Base-by-base conservation (phyloP, 345 rosid species). In the Physaria fendleri region DNA sequence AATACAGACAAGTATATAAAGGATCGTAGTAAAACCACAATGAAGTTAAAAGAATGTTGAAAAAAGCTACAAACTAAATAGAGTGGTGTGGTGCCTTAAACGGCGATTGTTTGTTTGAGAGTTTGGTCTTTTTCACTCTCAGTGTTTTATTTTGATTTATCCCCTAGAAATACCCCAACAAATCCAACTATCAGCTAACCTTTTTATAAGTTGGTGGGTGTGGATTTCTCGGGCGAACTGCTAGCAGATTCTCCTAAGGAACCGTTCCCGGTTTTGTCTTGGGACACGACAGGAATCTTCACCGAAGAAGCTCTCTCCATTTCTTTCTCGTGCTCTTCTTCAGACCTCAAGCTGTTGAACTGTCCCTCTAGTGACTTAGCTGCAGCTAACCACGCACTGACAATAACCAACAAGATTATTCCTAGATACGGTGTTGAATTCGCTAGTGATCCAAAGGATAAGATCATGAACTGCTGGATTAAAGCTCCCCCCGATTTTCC, bases 401-500 rank as follows among this genome's bases (percentile, higher is more conserved):
- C 98, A n/a, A 85, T 88, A 27, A 80, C 82, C 77, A 92, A 45
- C 44, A 91, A 84, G 41, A 86, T 44, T 49, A 78, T 78, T 46
- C 96, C 98, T 18, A 91, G 88, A 69, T 91, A 88, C 3, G 98
- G 98, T 51, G 98, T 91, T 18, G 98, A 91, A 59, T 78, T 91
- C 0, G 98, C 98, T 1, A 88, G 90, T 3, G 98, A 91, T 5
- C 98, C 98, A 5, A 91, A 91, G 11, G 85, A 79, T 56, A 91
- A 69, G 81, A 91, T 91, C 98, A 91, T 91, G 63, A 91, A 91
- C 76, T 91, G 98, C 62, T 91, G 98, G 58, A 91, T 91, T 37
- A 91, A 75, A 45, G 98, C 96, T 42, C 98, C 98, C 10, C 98
- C 96, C 4, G 98, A 91, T 69, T 91, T 91, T 56, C 98, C 98